Base-by-base conservation (phyloP, 2,329 filamentous ascomycete species). In the Pseudocercospora crystallina region DNA sequence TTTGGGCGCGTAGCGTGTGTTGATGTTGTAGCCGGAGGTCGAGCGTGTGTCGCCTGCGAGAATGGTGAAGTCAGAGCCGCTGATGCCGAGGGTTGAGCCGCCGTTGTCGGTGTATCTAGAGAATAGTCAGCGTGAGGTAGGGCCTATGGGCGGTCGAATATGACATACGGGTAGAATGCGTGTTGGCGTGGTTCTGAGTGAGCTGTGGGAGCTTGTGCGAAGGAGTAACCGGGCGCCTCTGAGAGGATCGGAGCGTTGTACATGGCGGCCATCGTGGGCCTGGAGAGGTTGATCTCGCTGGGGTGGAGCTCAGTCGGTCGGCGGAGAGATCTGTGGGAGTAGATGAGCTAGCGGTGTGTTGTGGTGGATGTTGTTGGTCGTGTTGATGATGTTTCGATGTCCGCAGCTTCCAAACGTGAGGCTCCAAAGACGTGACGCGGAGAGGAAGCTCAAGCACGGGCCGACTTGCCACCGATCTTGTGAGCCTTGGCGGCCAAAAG, bases 1-100 rank as follows among this genome's bases (percentile, higher is more conserved):
- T 76, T 99, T 99, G 50, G 94, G 94, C 53, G 86, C 83, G 78
- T 89, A 92, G 66, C 94, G 88, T 53, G 91, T 91, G 83, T 99
- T 96, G 85, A 99, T 99, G 80, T 87, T 96, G 84, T 96, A 99
- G 69, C 95, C 94, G 59, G 89, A 87, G 49, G 91, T 96, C 68
- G 90, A 89, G 70, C 94, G 89, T 64, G 94, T 99, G 78, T 99
- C 94, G 74, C 95, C 94, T 38, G 94, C 94, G 71, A 99, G 84
- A 76, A 99, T 95, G 69, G 90, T 84, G 79, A 97, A 99, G 78
- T 95, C 89, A 69, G 85, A 84, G 63, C 95, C 94, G 34, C 90
- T 86, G 72, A 99, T 97, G 67, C 90, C 94, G 49, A 99, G 83
- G 47, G 94, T 97, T 54, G 90, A 95, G 63, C 94, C 94, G 63